A percentile compares a stretch with the other conserved stretches of the same genome.
Conservation (phyloP, 2,329 filamentous ascomycete genomes). For the Trichoderma guizhouense region DNA sequence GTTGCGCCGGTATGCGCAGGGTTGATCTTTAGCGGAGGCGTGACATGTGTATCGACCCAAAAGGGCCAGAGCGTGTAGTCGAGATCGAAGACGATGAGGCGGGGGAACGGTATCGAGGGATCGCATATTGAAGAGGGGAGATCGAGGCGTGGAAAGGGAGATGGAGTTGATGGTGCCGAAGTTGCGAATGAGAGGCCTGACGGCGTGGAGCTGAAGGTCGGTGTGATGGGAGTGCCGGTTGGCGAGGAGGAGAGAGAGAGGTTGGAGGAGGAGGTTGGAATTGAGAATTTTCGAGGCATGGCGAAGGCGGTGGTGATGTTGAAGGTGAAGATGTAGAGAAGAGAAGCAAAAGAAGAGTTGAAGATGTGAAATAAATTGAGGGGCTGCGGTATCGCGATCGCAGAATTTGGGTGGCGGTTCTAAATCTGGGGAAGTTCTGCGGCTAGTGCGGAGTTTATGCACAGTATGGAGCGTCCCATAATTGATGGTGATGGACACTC, state of each 20-base stretch:
- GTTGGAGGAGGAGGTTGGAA: conserved; percentile 20
- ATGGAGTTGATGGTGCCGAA: background rate
- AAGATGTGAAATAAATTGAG: background rate
- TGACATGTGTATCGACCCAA: conserved; percentile 93
- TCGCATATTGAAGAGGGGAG: conserved; percentile 46
- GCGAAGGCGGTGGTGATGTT: background rate
- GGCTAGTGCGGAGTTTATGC: background rate
- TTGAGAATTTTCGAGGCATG: conserved; percentile 14
- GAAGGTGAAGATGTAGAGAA: background rate
- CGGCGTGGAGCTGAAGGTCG: conserved; percentile 30
- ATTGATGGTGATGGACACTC: background rate
- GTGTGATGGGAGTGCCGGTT: conserved; percentile 28
- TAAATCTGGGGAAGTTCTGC: background rate
- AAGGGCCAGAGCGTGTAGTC: conserved; percentile 99
- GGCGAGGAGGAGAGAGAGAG: conserved; percentile 22
- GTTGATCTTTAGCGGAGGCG: conserved; percentile 61
- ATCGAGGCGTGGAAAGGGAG: conserved; percentile 18
- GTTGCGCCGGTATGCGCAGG: conserved; percentile 41
- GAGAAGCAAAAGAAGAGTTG: background rate
- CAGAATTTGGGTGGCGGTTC: background rate
- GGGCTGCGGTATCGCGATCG: background rate
- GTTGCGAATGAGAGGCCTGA: background rate
- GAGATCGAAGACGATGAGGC: conserved; percentile 87
- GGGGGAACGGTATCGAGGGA: conserved; percentile 65
- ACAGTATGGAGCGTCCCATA: background rate